phyloP scores from a whole-genome alignment of 2,329 filamentous ascomycete species.

The Sclerotinia borealis region DNA sequence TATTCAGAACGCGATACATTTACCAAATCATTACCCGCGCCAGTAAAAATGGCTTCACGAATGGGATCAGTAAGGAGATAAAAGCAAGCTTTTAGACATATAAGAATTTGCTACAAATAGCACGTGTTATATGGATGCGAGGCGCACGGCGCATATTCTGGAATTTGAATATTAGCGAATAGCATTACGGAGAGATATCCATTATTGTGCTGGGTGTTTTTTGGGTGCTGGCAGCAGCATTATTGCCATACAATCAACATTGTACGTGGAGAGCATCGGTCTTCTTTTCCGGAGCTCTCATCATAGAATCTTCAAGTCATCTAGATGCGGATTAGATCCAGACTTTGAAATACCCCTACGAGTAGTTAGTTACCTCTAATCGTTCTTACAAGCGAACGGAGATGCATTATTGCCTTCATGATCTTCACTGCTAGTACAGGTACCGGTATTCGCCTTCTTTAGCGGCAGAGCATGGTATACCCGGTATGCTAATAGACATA shows the following conservation, averaged over 20 bases:
- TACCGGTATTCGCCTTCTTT: not conserved
- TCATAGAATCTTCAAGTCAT: not conserved
- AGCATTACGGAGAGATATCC: slow-evolving; percentile 11
- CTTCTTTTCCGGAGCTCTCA: not conserved
- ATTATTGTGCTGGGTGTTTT: not conserved
- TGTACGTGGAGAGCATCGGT: not conserved
- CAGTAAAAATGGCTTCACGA: slow-evolving; percentile 29
- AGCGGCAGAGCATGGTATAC: not conserved
- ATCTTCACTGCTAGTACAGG: not conserved
- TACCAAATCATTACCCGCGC: slow-evolving; percentile 31
- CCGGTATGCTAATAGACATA: not conserved
- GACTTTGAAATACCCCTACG: not conserved
- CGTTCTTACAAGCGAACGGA: not conserved
- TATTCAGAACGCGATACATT: slow-evolving; percentile 30
- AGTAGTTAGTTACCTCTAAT: not conserved
- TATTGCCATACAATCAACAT: not conserved
- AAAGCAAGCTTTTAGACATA: slow-evolving; percentile 3
- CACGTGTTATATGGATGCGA: not conserved
- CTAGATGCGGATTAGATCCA: not conserved
- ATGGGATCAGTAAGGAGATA: slow-evolving; percentile 32
- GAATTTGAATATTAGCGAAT: slow-evolving; percentile 6
- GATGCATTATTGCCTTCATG: not conserved
- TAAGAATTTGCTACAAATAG: not conserved
- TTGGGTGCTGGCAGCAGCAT: not conserved
- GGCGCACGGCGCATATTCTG: slow-evolving; percentile 8